Percentiles rank a stretch among this genome's conserved stretches.
Conservation (phyloP, 495 filamentous ascomycete species). For the Penicillium alfredii region DNA sequence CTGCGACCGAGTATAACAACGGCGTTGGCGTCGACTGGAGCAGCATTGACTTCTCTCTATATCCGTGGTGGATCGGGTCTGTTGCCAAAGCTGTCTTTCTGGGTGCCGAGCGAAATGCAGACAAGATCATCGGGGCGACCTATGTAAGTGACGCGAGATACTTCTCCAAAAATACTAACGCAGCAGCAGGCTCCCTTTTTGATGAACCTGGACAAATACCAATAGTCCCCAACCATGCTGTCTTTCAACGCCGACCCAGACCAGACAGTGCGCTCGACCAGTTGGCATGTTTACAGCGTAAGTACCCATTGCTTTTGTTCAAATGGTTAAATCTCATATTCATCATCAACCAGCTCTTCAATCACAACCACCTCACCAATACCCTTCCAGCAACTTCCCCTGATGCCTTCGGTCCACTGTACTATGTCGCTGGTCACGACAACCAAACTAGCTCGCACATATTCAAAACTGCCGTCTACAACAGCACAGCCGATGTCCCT, state of each 20-base stretch:
- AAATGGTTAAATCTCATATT: too few species aligned
- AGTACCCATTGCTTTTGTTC: neutral
- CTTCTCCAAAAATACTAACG: slow-evolving; percentile 8
- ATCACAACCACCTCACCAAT: slow-evolving; percentile 33
- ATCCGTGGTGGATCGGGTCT: slow-evolving; percentile 45
- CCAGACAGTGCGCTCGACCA: slow-evolving; percentile 37
- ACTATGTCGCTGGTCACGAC: slow-evolving; percentile 35
- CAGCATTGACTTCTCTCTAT: slow-evolving; percentile 32
- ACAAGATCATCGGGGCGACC: slow-evolving; percentile 39
- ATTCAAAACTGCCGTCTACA: slow-evolving; percentile 64
- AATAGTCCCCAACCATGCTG: slow-evolving; percentile 44
- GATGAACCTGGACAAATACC: slow-evolving; percentile 42
- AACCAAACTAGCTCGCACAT: slow-evolving; percentile 32
- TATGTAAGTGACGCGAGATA: slow-evolving; percentile 37
- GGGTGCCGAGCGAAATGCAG: slow-evolving; percentile 59
- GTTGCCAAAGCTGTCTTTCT: slow-evolving; percentile 64
- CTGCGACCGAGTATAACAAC: slow-evolving; percentile 43
- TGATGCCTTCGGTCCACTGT: slow-evolving; percentile 37
- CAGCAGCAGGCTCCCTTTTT: slow-evolving; percentile 40
- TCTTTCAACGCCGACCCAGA: slow-evolving; percentile 38
- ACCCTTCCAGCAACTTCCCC: slow-evolving; percentile 39
- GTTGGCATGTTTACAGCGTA: slow-evolving; percentile 37
- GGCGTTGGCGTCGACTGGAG: slow-evolving; percentile 25
- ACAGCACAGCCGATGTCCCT: slow-evolving; percentile 45
- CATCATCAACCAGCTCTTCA: slow-evolving; percentile 31